Base-by-base conservation (phyloP, 192 early-diverging fungal genomes). In the Coemansia sp. region DNA sequence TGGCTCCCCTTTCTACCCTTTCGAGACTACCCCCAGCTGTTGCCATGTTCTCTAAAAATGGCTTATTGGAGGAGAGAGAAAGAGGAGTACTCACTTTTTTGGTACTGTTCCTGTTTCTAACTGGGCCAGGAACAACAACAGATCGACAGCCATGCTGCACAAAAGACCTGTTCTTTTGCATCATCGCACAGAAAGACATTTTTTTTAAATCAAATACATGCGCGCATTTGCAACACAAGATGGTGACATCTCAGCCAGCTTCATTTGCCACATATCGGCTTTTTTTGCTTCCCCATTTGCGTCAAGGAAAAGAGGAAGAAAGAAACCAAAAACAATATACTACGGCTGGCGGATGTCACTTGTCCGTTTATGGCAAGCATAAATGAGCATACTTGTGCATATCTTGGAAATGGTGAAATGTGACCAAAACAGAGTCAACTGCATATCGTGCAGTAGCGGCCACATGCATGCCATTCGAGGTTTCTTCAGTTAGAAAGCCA, bases 371-470 rank as follows among this genome's bases (percentile, higher is more conserved):
- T 54, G 51, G 51, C 8, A 18, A 37, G 40, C 57, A 59, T 59
- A 59, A 59, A 59, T 41, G 15, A 32, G 39, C 57, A 59, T 59
- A 18, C n/a, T 8, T n/a, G 37, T 41, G 57, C 57, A 59, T 59
- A n/a, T 41, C 16, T 59, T 6, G 57, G 9, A 9, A 59, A 40
- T 37, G 57, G 13, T 40, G 26, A 37, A 59, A 59, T 52, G 21
- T 41, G 39, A 8, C 18, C 32, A 12, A 18, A 41, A 59, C 8
- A 59, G 12, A 59, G 57, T 59, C 57, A 59, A 41, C 11, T 21
- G 9, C 19, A 22, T 9, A 54, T 26, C 18, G 12, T 22, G 12
- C 12, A 47, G 32, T 32, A 21, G 37, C n/a, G 54, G 22, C 55
- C 15, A 9, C 18, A 12, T 60, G 45, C 58, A 39, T n/a, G 52